Percentiles rank a stretch among this genome's conserved stretches.
These are phyloP conservation scores for Malassezia yamatoensis DNA, from an alignment of 1,284 basidiomycete species.

Conservation along the genomic window DNA sequence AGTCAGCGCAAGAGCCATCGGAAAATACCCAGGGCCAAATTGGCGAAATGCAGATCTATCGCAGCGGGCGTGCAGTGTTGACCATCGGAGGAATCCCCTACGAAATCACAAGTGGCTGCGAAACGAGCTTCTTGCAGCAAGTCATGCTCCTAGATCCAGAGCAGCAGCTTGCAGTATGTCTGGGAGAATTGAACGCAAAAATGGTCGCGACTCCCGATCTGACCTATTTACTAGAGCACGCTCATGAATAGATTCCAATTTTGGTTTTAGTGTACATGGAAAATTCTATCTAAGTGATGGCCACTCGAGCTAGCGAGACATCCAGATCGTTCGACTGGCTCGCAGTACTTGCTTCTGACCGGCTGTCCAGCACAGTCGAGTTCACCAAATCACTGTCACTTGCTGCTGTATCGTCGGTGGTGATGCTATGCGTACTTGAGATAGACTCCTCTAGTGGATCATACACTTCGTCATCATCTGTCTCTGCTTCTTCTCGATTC, in stretches of 20 bases:
- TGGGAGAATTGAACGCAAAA: conserved; percentile 75
- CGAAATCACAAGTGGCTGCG: conserved; percentile 71
- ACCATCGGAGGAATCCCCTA: conserved; percentile 29
- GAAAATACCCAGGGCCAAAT: conserved; percentile 28
- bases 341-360: conserved; percentile 2
- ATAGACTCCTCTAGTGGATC: conserved; percentile 11
- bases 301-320: neutral
- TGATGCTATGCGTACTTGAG: conserved; percentile 4
- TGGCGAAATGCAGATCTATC: conserved; percentile 36
- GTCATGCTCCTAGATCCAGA: conserved; percentile 63
- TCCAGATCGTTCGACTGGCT: conserved; percentile 3
- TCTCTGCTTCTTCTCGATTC: conserved; percentile 44
- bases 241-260: neutral
- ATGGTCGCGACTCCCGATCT: conserved; percentile 79
- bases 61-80: conserved; percentile 36
- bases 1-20: conserved; percentile 17
- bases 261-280: neutral
- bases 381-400: conserved; percentile 13
- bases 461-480: conserved; percentile 35
- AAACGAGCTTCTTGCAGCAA: conserved; percentile 79
- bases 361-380: conserved; percentile 11
- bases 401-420: conserved; percentile 2
- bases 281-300: neutral
- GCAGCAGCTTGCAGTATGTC: conserved; percentile 58
- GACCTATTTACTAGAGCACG: conserved; percentile 61